These are phyloP conservation scores for Cyclotella cryptica DNA, from an alignment of 108 stramenopile genomes.

Conservation along the genomic window DNA sequence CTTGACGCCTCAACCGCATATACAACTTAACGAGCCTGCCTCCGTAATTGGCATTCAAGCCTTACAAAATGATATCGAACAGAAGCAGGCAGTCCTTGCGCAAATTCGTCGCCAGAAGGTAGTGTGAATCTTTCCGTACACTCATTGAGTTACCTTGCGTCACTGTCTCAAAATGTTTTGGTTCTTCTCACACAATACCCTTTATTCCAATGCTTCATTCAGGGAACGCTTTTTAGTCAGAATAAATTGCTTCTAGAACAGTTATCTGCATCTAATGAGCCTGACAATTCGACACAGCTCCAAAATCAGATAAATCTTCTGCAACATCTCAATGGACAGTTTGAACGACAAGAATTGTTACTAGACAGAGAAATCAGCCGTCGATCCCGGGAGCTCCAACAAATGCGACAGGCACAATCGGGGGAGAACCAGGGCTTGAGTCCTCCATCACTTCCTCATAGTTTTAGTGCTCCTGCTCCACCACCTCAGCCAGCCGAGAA, in stretches of 20 bases:
- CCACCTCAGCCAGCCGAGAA: too few relatives aligned
- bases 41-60: neutral
- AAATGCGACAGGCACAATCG: neutral
- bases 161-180: too few relatives aligned
- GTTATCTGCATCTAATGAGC: slow-evolving; percentile 37
- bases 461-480: too few relatives aligned
- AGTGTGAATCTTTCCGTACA: neutral
- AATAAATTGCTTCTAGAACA: slow-evolving; percentile 66
- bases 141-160: too few relatives aligned
- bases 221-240: slow-evolving; percentile 53
- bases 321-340: slow-evolving; percentile 60
- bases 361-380: slow-evolving; percentile 61
- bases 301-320: slow-evolving; percentile 66
- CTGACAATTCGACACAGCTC: slow-evolving; percentile 60
- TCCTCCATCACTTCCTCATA: too few relatives aligned
- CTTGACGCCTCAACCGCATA: neutral
- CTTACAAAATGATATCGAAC: slow-evolving; percentile 3
- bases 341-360: slow-evolving; percentile 67
- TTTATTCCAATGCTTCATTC: too few relatives aligned
- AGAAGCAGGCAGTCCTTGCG: slow-evolving; percentile 38
- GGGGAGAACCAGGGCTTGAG: too few relatives aligned
- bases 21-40: neutral
- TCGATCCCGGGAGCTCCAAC: slow-evolving; percentile 23
- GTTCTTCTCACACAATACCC: too few relatives aligned
- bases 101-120: slow-evolving; percentile 36